Evolutionary conservation across 306 rosid genomes (phyloP), one percentile per base, ranked within the genome.

Genomic region (Cucurbita ficifolia): DNA sequence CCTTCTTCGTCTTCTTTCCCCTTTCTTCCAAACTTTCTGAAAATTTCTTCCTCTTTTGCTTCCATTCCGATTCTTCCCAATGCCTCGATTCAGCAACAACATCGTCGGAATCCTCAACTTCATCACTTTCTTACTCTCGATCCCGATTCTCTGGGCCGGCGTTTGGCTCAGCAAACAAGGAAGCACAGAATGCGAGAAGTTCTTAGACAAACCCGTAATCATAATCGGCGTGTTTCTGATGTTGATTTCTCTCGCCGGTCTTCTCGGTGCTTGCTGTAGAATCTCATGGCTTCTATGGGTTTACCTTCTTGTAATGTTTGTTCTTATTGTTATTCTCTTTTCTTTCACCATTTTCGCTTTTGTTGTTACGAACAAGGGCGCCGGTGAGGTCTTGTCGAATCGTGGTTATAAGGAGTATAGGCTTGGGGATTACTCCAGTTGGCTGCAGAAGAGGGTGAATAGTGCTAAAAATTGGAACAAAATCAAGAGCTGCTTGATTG

Each of bases 391-490:
- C 0, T 3, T 85, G n/a, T 82, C 88, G 0, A 6, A 29, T 0
- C 76, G 54, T 16, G 92, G 92, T 1, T 85, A 83, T 10, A 82
- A 87, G 70, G 89, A 87, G 76, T 87, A 87, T 19, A 78, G 67
- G 64, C 88, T 87, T 16, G 92, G 89, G 8, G 92, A 85, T 77
- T 87, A 87, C 76, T 87, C 92, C 0, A 61, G 78, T 63, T 87
- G 92, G 92, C 57, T 87, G 72, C 92, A 85, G 78, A 82, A 80
- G 43, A 80, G 84, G 56, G 92, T 87, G 10, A 77, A 49, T n/a
- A 64, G 72, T 54, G 1, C 17, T 0, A 58, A 82, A 0, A 78
- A 70, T 7, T 87, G 92, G 92, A 76, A 82, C 42, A 78, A 65
- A 62, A 83, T 87, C 49, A 75, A 33, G 83, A 83, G 88, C 52